Evolutionary conservation across 208 protist species (phyloP), one percentile per base, ranked within the genome.

Genomic region (Leishmania arabica): DNA sequence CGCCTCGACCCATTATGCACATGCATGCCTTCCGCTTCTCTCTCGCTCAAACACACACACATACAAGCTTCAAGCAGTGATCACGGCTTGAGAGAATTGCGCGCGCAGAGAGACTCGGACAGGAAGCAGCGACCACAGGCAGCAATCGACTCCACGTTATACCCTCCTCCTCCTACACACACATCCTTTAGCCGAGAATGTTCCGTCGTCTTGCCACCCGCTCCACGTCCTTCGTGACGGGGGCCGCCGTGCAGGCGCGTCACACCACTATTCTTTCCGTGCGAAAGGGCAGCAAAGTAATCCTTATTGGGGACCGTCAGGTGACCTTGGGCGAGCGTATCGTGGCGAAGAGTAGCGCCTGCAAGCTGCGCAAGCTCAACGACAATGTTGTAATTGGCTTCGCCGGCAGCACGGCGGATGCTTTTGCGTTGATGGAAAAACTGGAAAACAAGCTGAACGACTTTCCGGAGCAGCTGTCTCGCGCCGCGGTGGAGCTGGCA

Each of bases 341-440:
- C 81, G 92, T 97, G 58, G 95, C 93, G 40, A 98, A 98, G 89
- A 92, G 89, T 74, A 96, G 85, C 83, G 90, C 94, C 45, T 90
- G 90, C 84, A 96, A 97, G 87, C 90, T 97, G 69, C 93, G 95
- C 34, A 82, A 87, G 77, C 88, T 95, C 54, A 90, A 88, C 62
- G 90, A 94, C 45, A 92, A 94, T 80, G 94, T 99, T 17, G 87
- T 97, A 24, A 93, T 97, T 58, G 98, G 98, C 69, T 99, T 99
- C 80, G 97, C 97, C 37, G 98, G 98, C 37, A 93, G 91, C 84
- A 98, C 97, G 27, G 98, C 97, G 7, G 98, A 99, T 77, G 97
- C 96, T n/a, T 95, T 99, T 37, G 96, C 98, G 34, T 85, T 99
- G n/a, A 97, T 99, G 91, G 98, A 99, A 83, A 97, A 97, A 81